Evolutionary conservation across 78 protist species (phyloP).

Genomic region (Emiliania huxleyi): DNA sequence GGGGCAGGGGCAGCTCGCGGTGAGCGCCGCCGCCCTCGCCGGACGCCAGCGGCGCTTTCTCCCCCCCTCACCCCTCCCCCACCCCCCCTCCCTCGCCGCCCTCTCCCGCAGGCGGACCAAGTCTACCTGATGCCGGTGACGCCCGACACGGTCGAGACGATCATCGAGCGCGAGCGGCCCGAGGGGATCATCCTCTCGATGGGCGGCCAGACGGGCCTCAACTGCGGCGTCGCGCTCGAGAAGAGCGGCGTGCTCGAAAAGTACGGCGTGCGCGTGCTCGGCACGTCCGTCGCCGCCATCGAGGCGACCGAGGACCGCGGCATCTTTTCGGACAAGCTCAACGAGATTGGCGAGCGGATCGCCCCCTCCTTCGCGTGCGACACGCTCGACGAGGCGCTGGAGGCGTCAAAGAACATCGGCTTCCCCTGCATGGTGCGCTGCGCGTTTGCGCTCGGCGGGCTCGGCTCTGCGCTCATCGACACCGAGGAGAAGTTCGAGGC

Average conservation of each 20-base stretch:
- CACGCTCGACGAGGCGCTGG: constrained; percentile 65
- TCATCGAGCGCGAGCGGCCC: constrained; percentile 87
- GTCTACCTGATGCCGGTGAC: constrained; percentile 94
- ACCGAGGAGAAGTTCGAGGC: background rate
- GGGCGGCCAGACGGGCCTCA: constrained; percentile 98
- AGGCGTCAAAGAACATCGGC: constrained; percentile 69
- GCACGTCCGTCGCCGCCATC: constrained; percentile 86
- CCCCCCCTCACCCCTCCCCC: too few relatives aligned
- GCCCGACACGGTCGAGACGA: constrained; percentile 74
- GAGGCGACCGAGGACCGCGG: constrained; percentile 94
- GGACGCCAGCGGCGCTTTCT: too few relatives aligned
- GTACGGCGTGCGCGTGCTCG: constrained; percentile 81
- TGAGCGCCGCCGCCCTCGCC: background rate
- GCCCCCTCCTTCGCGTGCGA: constrained; percentile 74
- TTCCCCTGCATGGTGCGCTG: constrained; percentile 83
- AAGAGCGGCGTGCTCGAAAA: constrained; percentile 49
- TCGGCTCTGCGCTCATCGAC: constrained; percentile 71
- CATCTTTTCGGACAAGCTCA: constrained; percentile 77
- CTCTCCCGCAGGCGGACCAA: constrained; percentile 86
- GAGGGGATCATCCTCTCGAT: constrained; percentile 90
- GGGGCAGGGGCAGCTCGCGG: background rate
- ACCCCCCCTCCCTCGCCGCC: too few relatives aligned
- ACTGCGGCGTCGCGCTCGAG: constrained; percentile 89
- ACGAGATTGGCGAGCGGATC: constrained; percentile 78
- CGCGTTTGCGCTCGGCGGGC: constrained; percentile 96